Base-by-base conservation (phyloP, 2,329 filamentous ascomycete species). In the Stagonosporopsis vannaccii region DNA sequence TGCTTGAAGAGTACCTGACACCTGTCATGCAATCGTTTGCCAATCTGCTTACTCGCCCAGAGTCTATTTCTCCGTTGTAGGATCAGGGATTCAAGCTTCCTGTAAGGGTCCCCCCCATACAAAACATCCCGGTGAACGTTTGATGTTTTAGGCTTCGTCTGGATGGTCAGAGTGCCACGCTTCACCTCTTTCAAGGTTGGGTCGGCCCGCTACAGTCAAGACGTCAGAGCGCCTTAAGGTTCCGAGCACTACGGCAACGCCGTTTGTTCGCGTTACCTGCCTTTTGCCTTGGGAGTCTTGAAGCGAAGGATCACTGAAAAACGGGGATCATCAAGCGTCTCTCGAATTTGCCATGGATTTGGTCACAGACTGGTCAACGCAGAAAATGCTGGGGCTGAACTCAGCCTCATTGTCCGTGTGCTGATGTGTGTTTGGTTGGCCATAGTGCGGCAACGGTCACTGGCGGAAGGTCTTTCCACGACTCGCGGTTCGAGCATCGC, bases 191-290 rank as follows among this genome's bases (percentile, higher is more conserved):
- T 4, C 25, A 30, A 43, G 26, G 25, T 43, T 58, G 52, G 58
- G 39, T 58, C 56, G 58, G 51, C 56, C 60, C 60, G 60, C 50
- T 22, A 43, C 26, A 32, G 26, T n/a, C 47, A 51, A 33, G 25
- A 43, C 36, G 42, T 51, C 47, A 42, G 41, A 51, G 42, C 52
- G 46, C 45, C 36, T 51, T 40, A 46, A 51, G 46, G 41, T 51
- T 51, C 23, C 19, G 6, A 37, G 25, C 47, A 42, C 46, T 40
- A 42, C 32, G 42, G 12, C 35, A 30, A 25, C 47, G 47, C 51
- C 45, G 33, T 45, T 26, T 15, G 19, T 47, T 51, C 53, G 53
- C 47, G 30, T 47, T 23, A 56, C 53, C 51, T 56, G 53, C 53
- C 53, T 13, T 51, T 7, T 19, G 36, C 26, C 41, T 17, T 22